These are phyloP conservation scores for Pholiota adiposa DNA, from an alignment of 1,284 basidiomycete species.

Conservation along the genomic window DNA sequence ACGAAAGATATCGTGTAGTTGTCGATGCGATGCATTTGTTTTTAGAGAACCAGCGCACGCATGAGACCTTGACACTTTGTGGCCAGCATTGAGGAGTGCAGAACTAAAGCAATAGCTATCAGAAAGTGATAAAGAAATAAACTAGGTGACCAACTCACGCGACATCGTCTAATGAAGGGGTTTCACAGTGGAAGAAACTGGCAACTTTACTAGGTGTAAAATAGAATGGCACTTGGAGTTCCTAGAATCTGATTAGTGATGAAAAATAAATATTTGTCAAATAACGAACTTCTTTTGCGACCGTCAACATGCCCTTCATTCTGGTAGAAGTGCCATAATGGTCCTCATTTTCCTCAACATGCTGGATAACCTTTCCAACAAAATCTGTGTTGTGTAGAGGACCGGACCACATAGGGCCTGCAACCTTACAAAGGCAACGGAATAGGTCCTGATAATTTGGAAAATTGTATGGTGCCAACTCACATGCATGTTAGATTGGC, in stretches of 20 bases:
- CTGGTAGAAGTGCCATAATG: conserved; percentile 82
- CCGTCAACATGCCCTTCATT: conserved; percentile 95
- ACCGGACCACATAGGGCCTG: conserved; percentile 97
- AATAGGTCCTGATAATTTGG: background rate
- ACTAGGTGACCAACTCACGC: conserved; percentile 55
- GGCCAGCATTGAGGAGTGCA: conserved; percentile 86
- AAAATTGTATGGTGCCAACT: conserved; percentile 21
- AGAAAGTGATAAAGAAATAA: background rate
- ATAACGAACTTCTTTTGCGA: conserved; percentile 79
- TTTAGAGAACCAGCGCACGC: conserved; percentile 90
- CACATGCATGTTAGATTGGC: conserved; percentile 78
- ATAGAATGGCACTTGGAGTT: conserved; percentile 85
- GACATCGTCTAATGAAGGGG: conserved; percentile 76
- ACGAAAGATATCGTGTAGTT: conserved; percentile 85
- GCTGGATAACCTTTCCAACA: conserved; percentile 73
- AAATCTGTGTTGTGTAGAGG: conserved; percentile 84
- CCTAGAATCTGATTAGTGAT: conserved; percentile 50
- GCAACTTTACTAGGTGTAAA: conserved; percentile 88
- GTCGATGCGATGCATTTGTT: conserved; percentile 77
- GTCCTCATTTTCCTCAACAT: conserved; percentile 64
- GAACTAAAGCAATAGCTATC: conserved; percentile 50
- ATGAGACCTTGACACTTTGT: conserved; percentile 89
- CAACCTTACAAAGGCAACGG: conserved; percentile 56
- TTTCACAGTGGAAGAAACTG: conserved; percentile 81
- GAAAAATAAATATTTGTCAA: conserved; percentile 2